Base-by-base conservation (phyloP, 108 stramenopile species). In the Nitzschia sp. region DNA sequence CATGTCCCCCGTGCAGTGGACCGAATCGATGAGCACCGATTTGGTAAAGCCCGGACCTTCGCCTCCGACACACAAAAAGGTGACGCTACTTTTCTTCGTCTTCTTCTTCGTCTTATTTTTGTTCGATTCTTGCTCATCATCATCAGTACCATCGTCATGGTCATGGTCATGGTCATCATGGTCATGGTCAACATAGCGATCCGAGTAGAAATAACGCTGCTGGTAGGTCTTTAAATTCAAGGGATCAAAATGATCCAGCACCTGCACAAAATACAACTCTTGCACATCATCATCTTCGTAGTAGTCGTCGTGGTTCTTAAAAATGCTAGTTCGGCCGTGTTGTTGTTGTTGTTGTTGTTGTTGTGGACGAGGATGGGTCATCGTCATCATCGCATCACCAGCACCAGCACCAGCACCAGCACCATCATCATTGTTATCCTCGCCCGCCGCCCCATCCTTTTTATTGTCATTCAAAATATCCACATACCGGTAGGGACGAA, bases 1-100 rank as follows among this genome's bases (percentile, higher is more conserved):
- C 95, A 93, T 93, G 65, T 96, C 95, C 0, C 92, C 92, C 1
- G 86, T 83, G 57, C 95, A 96, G 67, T 96, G 95, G n/a, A 84
- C 89, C 30, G 84, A 86, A 65, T 89, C 80, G 11, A 85, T 50
- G 26, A 96, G 66, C 11, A 92, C 95, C 21, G 80, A 78, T 38
- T 75, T 58, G 56, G 76, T 69, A 31, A 96, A 66, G 4, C 84
- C 78, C 3, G 95, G 95, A 1, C 95, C 95, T 73, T 96, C 95
- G 2, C 95, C 91, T 21, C 95, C 95, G 2, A 93, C 86, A 63
- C 95, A 96, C 19, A 96, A 67, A 63, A 96, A 88, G 27, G 80
- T 76, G 29, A 79, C 53, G 15, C 32, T 62, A 25, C 25, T 73
- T 57, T 45, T 25, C n/a, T n/a, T n/a, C n/a, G n/a, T n/a, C n/a